Conservation (phyloP, 441 rosid species). For the Euphorbia celastroides region DNA sequence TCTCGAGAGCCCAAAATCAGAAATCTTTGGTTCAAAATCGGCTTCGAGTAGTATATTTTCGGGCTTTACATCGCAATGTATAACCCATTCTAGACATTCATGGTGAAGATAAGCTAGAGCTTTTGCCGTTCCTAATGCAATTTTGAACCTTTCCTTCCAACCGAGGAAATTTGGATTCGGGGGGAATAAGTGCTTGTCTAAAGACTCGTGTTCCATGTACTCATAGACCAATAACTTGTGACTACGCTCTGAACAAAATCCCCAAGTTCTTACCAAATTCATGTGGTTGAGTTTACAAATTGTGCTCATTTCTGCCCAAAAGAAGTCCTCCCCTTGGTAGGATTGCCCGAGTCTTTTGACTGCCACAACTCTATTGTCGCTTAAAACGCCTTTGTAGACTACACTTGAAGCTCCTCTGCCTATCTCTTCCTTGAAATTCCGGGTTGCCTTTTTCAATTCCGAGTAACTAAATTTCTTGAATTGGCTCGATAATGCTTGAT, state of each 20-base stretch:
- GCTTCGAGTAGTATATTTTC: constrained; percentile 32
- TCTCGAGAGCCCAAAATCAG: constrained; percentile 36
- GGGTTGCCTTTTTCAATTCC: constrained; percentile 30
- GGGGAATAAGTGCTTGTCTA: constrained; percentile 23
- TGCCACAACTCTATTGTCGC: constrained; percentile 28
- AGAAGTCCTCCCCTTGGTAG: too few species aligned
- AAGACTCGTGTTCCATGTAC: constrained; percentile 26
- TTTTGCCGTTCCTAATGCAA: constrained; percentile 32
- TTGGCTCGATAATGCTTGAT: constrained; percentile 15
- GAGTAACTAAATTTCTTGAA: constrained; percentile 29
- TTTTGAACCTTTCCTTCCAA: constrained; percentile 33
- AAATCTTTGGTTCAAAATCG: constrained; percentile 11
- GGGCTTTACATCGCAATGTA: constrained; percentile 44
- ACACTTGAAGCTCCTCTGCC: constrained; percentile 37
- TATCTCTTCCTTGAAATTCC: constrained; percentile 28
- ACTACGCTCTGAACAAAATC: constrained; percentile 3
- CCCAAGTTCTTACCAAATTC: constrained; percentile 34
- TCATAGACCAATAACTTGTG: constrained; percentile 32
- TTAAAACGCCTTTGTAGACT: constrained; percentile 33
- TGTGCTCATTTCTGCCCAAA: constrained; percentile 29
- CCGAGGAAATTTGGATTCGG: too few species aligned
- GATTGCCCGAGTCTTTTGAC: constrained; percentile 25
- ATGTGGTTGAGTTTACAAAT: constrained; percentile 36
- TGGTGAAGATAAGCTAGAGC: constrained; percentile 39
- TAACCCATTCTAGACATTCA: constrained; percentile 41